Conservation (phyloP, 345 rosid genomes). For the Populus davidiana region DNA sequence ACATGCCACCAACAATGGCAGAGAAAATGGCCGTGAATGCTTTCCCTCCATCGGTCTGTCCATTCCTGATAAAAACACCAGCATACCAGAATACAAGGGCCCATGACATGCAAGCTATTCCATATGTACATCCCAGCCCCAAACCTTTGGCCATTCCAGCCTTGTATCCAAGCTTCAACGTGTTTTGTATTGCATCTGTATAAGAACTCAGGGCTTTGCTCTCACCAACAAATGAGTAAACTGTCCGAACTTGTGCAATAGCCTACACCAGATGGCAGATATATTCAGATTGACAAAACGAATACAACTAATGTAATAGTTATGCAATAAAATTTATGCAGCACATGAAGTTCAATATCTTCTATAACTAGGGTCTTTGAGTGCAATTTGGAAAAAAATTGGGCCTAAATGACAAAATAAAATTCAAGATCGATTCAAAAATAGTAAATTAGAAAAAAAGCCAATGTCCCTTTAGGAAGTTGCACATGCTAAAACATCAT, state of each 20-base stretch:
- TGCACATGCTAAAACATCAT: slow-evolving; percentile 24
- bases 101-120: slow-evolving; percentile 99
- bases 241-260: slow-evolving; percentile 96
- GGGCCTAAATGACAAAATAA: background rate
- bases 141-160: slow-evolving; percentile 99
- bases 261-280: slow-evolving; percentile 41
- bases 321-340: background rate
- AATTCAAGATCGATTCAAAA: background rate
- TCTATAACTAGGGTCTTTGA: background rate
- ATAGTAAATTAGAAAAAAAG: slow-evolving; percentile 12
- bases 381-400: background rate
- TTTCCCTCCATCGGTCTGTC: slow-evolving; percentile 93
- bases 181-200: slow-evolving; percentile 93
- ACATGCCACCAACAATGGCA: slow-evolving; percentile 99
- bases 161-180: slow-evolving; percentile 92
- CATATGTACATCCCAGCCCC: slow-evolving; percentile 97
- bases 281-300: slow-evolving; percentile 5
- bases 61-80: slow-evolving; percentile 92
- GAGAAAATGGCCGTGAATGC: slow-evolving; percentile 99
- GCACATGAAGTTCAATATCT: background rate
- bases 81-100: slow-evolving; percentile 99
- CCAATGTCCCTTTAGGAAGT: slow-evolving; percentile 6
- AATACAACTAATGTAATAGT: background rate
- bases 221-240: slow-evolving; percentile 96
- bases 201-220: slow-evolving; percentile 85